Conservation (phyloP, 768 basidiomycete species). For the Russula sp. region DNA sequence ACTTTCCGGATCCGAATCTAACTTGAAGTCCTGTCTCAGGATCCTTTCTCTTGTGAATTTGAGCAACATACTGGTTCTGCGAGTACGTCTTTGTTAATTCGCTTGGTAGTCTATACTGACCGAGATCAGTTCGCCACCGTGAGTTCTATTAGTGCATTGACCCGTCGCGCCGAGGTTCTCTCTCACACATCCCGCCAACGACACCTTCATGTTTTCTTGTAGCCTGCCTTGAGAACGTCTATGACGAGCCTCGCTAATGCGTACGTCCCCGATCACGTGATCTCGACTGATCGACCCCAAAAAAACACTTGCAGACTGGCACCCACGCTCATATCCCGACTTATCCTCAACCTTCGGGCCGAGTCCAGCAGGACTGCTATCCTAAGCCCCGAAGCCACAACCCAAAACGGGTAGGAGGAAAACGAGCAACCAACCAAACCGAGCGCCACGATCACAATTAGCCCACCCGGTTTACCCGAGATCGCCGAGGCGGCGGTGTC, state of each 20-base stretch:
- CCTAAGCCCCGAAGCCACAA: background rate
- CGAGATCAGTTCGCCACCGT: constrained; percentile 1
- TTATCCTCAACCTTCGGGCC: constrained; percentile 1
- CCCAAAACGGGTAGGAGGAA: background rate
- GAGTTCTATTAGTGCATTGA: background rate
- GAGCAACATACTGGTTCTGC: background rate
- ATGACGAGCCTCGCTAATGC: background rate
- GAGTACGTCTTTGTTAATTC: background rate
- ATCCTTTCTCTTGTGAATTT: background rate
- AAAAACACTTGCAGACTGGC: background rate
- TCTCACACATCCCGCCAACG: background rate
- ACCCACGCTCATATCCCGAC: background rate
- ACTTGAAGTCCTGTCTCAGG: background rate
- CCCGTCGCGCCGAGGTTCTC: background rate
- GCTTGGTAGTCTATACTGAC: background rate
- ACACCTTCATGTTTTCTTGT: background rate
- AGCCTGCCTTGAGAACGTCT: background rate
- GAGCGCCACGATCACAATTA: background rate
- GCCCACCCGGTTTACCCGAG: background rate
- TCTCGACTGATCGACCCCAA: too few species aligned
- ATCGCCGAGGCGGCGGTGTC: background rate
- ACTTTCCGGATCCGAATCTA: background rate
- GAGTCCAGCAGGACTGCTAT: background rate
- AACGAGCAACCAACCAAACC: background rate
- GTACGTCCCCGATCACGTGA: background rate